These are phyloP conservation scores for Dalbergia cultrata DNA, from an alignment of 306 rosid genomes.

Conservation along the genomic window DNA sequence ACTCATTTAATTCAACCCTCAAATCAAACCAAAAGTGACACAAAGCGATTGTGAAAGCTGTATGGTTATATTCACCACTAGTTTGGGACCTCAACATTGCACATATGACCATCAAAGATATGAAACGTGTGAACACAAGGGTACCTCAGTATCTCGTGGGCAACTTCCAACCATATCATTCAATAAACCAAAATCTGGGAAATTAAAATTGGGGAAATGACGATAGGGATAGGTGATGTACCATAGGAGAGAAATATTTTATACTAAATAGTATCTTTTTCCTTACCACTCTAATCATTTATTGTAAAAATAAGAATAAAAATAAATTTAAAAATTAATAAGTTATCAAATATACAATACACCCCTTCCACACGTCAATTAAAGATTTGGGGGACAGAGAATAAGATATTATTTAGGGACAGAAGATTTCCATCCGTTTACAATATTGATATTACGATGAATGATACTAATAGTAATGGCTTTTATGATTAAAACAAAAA, in stretches of 20 bases:
- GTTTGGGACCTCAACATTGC: slow-evolving; percentile 14
- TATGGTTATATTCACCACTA: slow-evolving; percentile 36
- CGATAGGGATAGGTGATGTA: neutral
- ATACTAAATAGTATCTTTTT: rapidly evolving
- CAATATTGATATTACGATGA: neutral
- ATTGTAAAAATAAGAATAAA: no score
- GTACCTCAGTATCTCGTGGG: slow-evolving; percentile 38
- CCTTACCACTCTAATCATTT: no score
- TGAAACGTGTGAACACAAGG: slow-evolving; percentile 47
- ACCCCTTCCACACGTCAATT: no score
- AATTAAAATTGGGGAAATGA: slow-evolving; percentile 27
- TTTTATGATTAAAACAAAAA: neutral
- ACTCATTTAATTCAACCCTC: slow-evolving; percentile 38
- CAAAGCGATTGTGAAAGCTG: slow-evolving; percentile 37
- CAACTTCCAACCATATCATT: slow-evolving; percentile 37
- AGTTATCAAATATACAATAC: no score
- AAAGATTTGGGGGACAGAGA: no score
- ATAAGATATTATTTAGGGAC: no score
- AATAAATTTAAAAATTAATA: no score
- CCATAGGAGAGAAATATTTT: no score
- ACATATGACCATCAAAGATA: slow-evolving; percentile 40
- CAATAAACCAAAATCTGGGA: neutral
- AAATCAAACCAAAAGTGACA: slow-evolving; percentile 17
- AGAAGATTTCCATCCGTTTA: neutral
- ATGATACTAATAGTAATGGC: neutral